A percentile compares a stretch with the other conserved stretches of the same genome.
Conservation (phyloP, 371 early-diverging fungal species). For the Saksenaea oblongispora region DNA sequence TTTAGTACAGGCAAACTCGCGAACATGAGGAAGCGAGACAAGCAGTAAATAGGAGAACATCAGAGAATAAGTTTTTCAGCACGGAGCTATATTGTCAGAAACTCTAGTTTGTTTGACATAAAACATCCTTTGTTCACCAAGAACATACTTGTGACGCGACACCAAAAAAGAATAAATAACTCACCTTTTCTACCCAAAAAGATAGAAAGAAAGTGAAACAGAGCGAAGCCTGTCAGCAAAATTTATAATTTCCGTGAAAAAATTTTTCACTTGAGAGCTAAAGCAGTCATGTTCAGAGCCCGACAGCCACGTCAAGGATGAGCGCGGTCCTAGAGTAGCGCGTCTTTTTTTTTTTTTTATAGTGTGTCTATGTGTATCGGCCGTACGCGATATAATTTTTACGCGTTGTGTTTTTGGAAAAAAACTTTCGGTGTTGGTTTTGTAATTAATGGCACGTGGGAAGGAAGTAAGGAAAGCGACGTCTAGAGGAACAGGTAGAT, state of each 20-base stretch:
- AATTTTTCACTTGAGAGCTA: slow-evolving; percentile 10
- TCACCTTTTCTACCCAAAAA: slow-evolving; percentile 10
- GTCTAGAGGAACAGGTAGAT: too few species aligned
- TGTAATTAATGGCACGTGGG: too few species aligned
- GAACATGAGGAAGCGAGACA: neutral
- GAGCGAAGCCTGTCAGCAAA: neutral
- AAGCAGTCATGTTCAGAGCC: neutral
- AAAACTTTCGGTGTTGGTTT: too few species aligned
- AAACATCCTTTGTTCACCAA: slow-evolving; percentile 41
- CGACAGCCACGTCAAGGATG: neutral
- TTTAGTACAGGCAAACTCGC: neutral
- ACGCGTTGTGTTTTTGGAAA: too few species aligned
- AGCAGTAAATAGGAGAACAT: slow-evolving; percentile 17
- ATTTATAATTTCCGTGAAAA: slow-evolving; percentile 19
- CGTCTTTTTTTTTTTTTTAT: too few species aligned
- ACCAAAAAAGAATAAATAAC: slow-evolving; percentile 8
- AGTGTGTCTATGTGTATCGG: too few species aligned
- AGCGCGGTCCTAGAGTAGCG: too few species aligned
- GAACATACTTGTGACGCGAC: neutral
- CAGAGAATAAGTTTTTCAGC: slow-evolving; percentile 49
- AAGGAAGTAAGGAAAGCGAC: too few species aligned
- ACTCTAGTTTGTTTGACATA: slow-evolving; percentile 60
- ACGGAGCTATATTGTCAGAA: slow-evolving; percentile 44
- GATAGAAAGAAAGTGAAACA: slow-evolving; percentile 6
- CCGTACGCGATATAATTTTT: too few species aligned